Conservation (phyloP, 1,284 basidiomycete species). For the Takashimella tepidaria region DNA sequence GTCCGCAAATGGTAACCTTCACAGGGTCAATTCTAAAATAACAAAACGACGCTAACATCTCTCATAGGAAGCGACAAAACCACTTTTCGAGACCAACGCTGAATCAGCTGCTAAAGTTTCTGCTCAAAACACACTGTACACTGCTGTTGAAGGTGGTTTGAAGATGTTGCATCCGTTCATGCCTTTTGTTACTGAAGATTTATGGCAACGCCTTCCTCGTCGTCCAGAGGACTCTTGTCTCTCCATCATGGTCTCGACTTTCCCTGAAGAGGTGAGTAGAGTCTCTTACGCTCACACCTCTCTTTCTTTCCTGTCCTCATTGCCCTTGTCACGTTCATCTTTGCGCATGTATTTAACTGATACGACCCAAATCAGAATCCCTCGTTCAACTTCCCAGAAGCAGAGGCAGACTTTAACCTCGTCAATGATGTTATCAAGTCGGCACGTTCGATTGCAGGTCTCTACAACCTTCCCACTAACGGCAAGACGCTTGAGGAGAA, state of each 20-base stretch:
- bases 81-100: constrained; percentile 78
- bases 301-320: no score
- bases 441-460: constrained; percentile 77
- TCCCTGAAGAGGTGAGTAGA: constrained; percentile 67
- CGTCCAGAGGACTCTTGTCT: constrained; percentile 73
- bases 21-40: no score
- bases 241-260: constrained; percentile 84
- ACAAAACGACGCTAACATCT: no score
- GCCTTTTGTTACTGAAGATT: constrained; percentile 98
- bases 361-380: no score
- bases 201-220: constrained; percentile 93
- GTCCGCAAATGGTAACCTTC: no score
- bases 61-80: constrained; percentile 91
- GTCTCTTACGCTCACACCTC: no score
- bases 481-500: constrained; percentile 51
- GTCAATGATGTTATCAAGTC: constrained; percentile 75
- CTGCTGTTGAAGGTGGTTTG: constrained; percentile 84
- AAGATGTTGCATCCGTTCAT: constrained; percentile 94
- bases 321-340: no score
- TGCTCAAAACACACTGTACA: constrained; percentile 94
- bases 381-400: constrained; percentile 64
- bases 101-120: constrained; percentile 62
- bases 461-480: constrained; percentile 86
- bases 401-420: constrained; percentile 77
- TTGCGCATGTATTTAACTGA: no score